Evolutionary conservation across 83 land plant species (phyloP).

Genomic region (Diphasiastrum complanatum): DNA sequence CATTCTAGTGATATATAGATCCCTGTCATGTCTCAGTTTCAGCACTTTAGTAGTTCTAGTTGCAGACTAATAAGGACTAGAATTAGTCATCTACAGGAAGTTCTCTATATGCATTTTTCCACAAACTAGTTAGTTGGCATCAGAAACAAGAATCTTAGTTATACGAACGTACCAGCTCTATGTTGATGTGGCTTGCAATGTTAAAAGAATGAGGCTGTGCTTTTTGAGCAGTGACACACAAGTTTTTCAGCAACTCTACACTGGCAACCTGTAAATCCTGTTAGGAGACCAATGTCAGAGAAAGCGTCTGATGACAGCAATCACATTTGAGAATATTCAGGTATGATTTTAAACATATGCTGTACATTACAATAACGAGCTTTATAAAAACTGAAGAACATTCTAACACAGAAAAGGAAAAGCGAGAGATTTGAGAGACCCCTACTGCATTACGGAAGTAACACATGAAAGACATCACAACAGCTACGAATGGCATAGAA

Average conservation of each 20-base stretch:
- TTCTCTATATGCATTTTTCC: no score
- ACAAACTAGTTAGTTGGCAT: no score
- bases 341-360: background rate
- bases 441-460: conserved; percentile 24
- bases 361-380: no score
- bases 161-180: no score
- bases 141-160: no score
- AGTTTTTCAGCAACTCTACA: conserved; percentile 15
- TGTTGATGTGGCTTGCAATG: conserved; percentile 24
- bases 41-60: no score
- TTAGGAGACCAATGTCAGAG: background rate
- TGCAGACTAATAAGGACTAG: no score
- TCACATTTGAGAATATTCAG: background rate
- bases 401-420: background rate
- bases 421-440: background rate
- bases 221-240: conserved; percentile 23
- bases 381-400: no score
- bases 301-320: background rate
- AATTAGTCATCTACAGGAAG: no score
- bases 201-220: conserved; percentile 22
- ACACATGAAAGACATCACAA: conserved; percentile 19
- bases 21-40: no score
- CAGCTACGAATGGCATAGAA: conserved; percentile 21
- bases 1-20: no score
- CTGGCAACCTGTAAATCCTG: conserved; percentile 28